phyloP scores from a whole-genome alignment of 192 early-diverging fungal species.

The Dissophora ornata region DNA sequence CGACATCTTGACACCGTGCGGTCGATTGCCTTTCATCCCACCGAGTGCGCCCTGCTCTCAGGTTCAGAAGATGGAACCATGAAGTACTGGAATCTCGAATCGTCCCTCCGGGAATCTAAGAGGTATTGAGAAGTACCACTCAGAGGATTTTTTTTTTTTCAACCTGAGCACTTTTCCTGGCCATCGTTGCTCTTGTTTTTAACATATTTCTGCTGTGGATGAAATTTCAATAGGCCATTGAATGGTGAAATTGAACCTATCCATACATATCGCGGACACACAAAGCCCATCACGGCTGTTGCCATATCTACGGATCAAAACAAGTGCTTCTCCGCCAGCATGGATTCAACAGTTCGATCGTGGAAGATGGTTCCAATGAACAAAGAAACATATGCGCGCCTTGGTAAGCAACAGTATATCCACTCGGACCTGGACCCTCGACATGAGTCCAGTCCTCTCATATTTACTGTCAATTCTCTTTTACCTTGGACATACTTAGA shows the following conservation, averaged over 20 bases:
- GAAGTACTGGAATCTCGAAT: conserved; percentile 81
- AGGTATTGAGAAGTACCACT: conserved; percentile 8
- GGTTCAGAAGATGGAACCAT: conserved; percentile 89
- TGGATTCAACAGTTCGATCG: conserved; percentile 78
- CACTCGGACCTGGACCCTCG: too few relatives aligned
- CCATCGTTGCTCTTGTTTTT: background rate
- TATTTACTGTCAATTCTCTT: background rate
- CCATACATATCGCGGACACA: conserved; percentile 84
- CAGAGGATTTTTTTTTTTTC: too few relatives aligned
- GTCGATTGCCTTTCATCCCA: conserved; percentile 56
- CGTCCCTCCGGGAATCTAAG: conserved; percentile 43
- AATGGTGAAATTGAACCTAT: conserved; percentile 71
- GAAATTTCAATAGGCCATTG: conserved; percentile 25
- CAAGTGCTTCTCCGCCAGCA: conserved; percentile 75
- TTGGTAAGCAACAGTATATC: conserved; percentile 61
- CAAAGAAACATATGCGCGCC: conserved; percentile 65
- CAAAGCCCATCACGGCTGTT: conserved; percentile 73
- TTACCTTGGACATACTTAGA: conserved; percentile 34
- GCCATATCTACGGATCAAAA: conserved; percentile 70
- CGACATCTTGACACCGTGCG: conserved; percentile 46
- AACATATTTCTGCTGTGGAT: too few relatives aligned
- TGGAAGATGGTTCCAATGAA: conserved; percentile 73
- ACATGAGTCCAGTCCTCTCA: too few relatives aligned
- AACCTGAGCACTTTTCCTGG: too few relatives aligned
- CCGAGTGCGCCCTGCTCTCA: conserved; percentile 67